These are phyloP conservation scores for Hanseniaspora nectarophila DNA, from an alignment of 805 yeast species.

Conservation along the genomic window DNA sequence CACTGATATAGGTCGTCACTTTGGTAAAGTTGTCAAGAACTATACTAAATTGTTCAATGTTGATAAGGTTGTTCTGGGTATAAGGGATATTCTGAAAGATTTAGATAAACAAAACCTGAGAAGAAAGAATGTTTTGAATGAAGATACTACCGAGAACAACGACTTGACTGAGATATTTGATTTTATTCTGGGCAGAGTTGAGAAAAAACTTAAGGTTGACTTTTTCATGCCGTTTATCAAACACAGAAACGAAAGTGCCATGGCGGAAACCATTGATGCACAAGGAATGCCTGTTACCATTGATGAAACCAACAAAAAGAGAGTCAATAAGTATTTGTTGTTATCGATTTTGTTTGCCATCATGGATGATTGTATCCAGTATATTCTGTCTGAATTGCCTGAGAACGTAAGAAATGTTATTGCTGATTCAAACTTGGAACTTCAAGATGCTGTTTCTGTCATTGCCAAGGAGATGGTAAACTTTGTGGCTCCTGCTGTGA, in stretches of 20 bases:
- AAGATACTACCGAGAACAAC: background rate
- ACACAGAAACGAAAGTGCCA: background rate
- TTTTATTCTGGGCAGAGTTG: background rate
- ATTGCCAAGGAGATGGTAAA: background rate
- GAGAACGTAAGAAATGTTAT: background rate
- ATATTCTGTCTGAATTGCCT: background rate
- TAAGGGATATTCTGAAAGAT: background rate
- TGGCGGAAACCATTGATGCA: background rate
- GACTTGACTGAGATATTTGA: background rate
- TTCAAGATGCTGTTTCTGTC: background rate
- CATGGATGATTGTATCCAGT: background rate
- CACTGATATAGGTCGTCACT: background rate
- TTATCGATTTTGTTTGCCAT: background rate
- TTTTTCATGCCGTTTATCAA: background rate
- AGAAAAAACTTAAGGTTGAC: background rate
- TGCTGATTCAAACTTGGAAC: background rate
- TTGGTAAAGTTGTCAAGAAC: constrained; percentile 4
- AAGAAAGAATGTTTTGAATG: background rate
- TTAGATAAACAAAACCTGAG: background rate
- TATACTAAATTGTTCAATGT: constrained; percentile 7
- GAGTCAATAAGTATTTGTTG: constrained; percentile 1
- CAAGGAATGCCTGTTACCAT: background rate
- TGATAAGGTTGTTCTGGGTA: constrained; percentile 6
- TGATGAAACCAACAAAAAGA: constrained; percentile 1
- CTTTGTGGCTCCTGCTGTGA: background rate